Evolutionary conservation across 2,329 filamentous ascomycete species (phyloP), one percentile per base, ranked within the genome.

Genomic region (Ceratocystis cubensis): DNA sequence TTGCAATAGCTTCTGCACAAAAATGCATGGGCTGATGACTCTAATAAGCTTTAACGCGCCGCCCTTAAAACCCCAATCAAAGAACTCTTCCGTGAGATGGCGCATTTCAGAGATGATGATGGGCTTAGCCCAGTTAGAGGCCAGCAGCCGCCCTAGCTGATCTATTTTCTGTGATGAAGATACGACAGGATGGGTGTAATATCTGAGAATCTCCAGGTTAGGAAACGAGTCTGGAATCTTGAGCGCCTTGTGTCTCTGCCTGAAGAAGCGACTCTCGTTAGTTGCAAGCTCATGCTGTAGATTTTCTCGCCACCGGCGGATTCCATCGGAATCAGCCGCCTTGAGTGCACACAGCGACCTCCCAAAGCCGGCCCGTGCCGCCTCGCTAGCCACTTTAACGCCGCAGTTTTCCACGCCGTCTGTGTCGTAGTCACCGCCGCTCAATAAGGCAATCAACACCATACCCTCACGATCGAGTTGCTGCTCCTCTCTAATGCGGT

Each of bases 381-480:
- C 95, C 73, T 96, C 91, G 70, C 89, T 94, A 0, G 94, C 93
- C 10, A 92, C 80, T 73, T 93, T 96, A 62, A 91, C 84, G 1
- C 94, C 94, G 71, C 92, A 96, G 3, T 89, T 88, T 0, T 89
- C 86, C 17, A 99, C 87, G 0, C 94, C 94, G 66, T 91, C 89
- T 0, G 92, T 89, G 0, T 93, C 80, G 71, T 99, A 99, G 75
- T 99, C 94, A 5, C 94, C 94, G 5, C 94, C 94, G 71, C 92
- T 96, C 83, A 99, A 91, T 69, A 99, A 78, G 0, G 94, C 94
- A 22, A 97, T 88, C 13, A 99, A 78, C 25, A 97, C 88, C 92
- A 99, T 96, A 0, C 91, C 93, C 69, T 94, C 86, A 22, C 88
- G 81, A 72, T 92, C 89, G 59, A 97, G 78, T 0, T 87, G 88